Conservation (phyloP, 139 green algal species). For the Pycnococcus provasolii region DNA sequence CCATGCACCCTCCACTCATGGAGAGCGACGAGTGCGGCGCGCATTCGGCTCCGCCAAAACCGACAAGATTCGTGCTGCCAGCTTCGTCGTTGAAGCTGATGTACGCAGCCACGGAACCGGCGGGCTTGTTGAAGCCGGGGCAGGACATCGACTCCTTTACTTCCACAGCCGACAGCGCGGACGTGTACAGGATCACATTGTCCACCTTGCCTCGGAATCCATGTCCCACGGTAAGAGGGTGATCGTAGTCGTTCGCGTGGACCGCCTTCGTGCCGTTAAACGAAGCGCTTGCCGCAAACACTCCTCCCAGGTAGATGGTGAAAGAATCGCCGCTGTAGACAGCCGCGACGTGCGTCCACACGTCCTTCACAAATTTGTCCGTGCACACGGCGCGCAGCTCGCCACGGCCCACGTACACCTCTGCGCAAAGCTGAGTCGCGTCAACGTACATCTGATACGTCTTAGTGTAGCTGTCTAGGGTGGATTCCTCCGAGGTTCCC, state of each 20-base stretch:
- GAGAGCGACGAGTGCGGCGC: no score
- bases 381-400: conserved; percentile 3
- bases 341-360: conserved; percentile 14
- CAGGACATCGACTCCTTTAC: conserved; percentile 18
- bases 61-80: not conserved
- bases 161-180: conserved; percentile 1
- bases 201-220: conserved; percentile 19
- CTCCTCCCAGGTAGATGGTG: conserved; percentile 5
- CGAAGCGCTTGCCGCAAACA: not conserved
- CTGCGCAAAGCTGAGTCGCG: not conserved
- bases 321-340: conserved; percentile 16
- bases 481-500: not conserved
- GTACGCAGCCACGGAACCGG: conserved; percentile 7
- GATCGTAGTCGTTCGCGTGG: conserved; percentile 9
- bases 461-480: not conserved
- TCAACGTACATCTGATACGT: not conserved
- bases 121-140: conserved; percentile 14
- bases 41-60: no score
- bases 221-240: conserved; percentile 21
- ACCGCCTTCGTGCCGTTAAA: not conserved
- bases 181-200: conserved; percentile 18
- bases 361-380: not conserved
- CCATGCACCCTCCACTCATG: no score
- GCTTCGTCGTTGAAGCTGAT: conserved; percentile 15
- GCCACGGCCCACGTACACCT: conserved; percentile 24